Evolutionary conservation across 2,329 filamentous ascomycete genomes (phyloP).

Genomic region (Epichloe scottii): DNA sequence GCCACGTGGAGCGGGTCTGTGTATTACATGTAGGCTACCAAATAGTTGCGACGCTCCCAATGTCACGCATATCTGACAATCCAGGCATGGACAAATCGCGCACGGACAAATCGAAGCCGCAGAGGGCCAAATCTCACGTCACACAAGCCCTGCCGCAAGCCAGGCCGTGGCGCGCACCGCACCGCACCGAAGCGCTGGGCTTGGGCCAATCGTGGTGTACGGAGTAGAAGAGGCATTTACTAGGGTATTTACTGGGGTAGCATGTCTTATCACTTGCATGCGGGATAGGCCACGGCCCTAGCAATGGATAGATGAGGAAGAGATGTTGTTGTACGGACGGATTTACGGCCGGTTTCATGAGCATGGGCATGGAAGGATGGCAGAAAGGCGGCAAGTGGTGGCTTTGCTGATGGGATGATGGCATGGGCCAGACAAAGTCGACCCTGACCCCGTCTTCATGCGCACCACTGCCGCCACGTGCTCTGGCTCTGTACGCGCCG

Average conservation of each 20-base stretch:
- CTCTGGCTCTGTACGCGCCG: neutral
- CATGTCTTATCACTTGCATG: neutral
- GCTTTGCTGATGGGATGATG: no score
- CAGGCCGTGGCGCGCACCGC: neutral
- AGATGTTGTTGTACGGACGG: no score
- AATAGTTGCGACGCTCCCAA: no score
- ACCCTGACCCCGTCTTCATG: no score
- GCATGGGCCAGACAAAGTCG: no score
- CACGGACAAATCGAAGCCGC: neutral
- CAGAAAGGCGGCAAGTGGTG: no score
- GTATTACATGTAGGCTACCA: no score
- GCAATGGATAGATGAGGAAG: neutral
- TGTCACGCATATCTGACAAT: no score
- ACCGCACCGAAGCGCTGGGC: neutral
- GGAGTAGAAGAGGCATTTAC: neutral
- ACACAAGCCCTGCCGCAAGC: neutral
- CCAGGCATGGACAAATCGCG: neutral
- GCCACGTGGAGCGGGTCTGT: neutral
- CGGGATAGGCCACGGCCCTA: neutral
- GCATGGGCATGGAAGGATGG: no score
- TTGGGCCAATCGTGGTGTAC: neutral
- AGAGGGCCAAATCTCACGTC: neutral
- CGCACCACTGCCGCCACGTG: neutral
- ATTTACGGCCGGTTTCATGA: no score
- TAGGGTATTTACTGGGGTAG: neutral